These are phyloP conservation scores for Scytalidium lignicola DNA, from an alignment of 2,329 filamentous ascomycete genomes.

Conservation along the genomic window DNA sequence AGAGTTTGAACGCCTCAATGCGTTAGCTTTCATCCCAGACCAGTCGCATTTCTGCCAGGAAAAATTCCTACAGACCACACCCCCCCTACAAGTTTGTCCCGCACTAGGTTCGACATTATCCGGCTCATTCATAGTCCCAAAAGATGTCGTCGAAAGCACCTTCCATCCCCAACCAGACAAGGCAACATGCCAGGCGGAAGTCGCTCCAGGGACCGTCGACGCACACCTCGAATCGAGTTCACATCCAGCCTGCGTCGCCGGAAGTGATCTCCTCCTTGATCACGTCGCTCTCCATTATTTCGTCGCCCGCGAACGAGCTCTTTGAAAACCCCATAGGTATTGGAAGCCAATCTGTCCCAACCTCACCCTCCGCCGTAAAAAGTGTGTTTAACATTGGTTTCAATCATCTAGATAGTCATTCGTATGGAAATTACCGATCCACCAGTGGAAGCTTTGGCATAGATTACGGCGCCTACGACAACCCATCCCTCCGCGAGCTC, in stretches of 20 bases:
- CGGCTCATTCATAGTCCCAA: background rate
- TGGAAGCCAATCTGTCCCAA: slow-evolving; percentile 24
- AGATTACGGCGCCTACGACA: slow-evolving; percentile 64
- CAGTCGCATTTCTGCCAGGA: background rate
- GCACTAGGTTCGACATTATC: background rate
- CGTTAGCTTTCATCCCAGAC: background rate
- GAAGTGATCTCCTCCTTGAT: slow-evolving; percentile 67
- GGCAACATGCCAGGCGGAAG: slow-evolving; percentile 24
- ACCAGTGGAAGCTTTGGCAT: slow-evolving; percentile 54
- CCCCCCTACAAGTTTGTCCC: background rate
- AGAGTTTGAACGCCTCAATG: background rate
- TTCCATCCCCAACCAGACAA: slow-evolving; percentile 19
- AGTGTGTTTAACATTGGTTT: slow-evolving; percentile 15
- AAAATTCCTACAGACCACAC: too few species aligned
- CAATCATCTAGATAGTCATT: slow-evolving; percentile 11
- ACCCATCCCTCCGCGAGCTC: slow-evolving; percentile 44
- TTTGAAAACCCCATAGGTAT: slow-evolving; percentile 51
- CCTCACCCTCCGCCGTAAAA: slow-evolving; percentile 33
- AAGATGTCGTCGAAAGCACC: slow-evolving; percentile 11
- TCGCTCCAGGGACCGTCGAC: slow-evolving; percentile 24
- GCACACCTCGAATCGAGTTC: slow-evolving; percentile 22
- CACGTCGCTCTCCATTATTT: slow-evolving; percentile 64
- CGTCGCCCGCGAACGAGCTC: slow-evolving; percentile 61
- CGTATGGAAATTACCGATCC: slow-evolving; percentile 13
- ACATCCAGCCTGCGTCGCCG: slow-evolving; percentile 38